Percentiles rank a stretch among this genome's conserved stretches.
Conservation (phyloP, 192 early-diverging fungal species). For the Haplosporangium gracile region DNA sequence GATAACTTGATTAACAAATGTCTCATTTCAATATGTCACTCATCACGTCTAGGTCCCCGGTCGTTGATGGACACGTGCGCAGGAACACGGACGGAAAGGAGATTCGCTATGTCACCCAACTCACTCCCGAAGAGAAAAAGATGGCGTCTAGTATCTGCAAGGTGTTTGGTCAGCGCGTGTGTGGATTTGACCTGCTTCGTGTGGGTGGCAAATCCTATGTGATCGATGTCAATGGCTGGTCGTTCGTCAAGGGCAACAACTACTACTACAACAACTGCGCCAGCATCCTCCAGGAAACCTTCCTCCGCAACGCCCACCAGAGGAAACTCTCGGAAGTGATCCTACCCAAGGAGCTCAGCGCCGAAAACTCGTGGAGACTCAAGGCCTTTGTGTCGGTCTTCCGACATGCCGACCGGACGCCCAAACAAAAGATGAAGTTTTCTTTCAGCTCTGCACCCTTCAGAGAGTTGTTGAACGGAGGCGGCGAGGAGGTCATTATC, state of each 20-base stretch:
- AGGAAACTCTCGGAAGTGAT: slow-evolving; percentile 68
- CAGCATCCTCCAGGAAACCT: slow-evolving; percentile 78
- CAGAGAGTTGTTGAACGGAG: slow-evolving; percentile 76
- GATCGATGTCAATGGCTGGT: slow-evolving; percentile 99
- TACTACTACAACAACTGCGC: slow-evolving; percentile 92
- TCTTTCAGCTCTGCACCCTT: slow-evolving; percentile 80
- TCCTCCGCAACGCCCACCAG: slow-evolving; percentile 74
- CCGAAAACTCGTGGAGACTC: slow-evolving; percentile 90
- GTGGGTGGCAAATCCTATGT: slow-evolving; percentile 85
- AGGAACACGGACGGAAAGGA: slow-evolving; percentile 97
- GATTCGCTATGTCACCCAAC: slow-evolving; percentile 87
- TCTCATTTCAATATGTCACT: slow-evolving; percentile 1
- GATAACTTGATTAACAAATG: slow-evolving; percentile 22
- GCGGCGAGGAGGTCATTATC: slow-evolving; percentile 83
- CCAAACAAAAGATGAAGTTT: slow-evolving; percentile 98
- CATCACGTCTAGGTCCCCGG: slow-evolving; percentile 74
- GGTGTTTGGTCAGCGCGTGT: slow-evolving; percentile 93
- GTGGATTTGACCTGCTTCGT: slow-evolving; percentile 94
- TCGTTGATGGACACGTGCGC: slow-evolving; percentile 93
- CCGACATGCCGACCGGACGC: slow-evolving; percentile 96
- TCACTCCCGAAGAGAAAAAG: slow-evolving; percentile 83
- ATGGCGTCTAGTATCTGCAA: slow-evolving; percentile 78
- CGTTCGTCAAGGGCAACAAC: slow-evolving; percentile 96
- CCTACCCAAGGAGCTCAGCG: slow-evolving; percentile 68
- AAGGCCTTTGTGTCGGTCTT: slow-evolving; percentile 95